These are phyloP conservation scores for Wickerhamiella lipophila DNA, from an alignment of 805 yeast species.

Conservation along the genomic window DNA sequence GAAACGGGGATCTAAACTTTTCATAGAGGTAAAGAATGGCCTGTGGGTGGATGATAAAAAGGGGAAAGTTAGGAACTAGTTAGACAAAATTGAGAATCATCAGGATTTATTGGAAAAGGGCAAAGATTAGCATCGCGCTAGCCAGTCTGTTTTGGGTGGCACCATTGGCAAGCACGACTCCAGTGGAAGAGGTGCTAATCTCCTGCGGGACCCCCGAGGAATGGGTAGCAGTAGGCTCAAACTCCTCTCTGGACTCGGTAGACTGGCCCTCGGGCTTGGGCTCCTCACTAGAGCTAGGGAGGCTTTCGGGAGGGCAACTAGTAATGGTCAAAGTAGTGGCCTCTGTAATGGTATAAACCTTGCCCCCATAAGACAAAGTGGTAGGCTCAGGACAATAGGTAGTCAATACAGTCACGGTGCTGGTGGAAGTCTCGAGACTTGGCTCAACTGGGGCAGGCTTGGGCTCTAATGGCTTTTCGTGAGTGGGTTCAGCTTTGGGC, in stretches of 20 bases:
- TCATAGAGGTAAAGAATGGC: too few species aligned
- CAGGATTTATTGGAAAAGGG: neutral
- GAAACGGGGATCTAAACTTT: too few species aligned
- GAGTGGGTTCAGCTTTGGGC: neutral
- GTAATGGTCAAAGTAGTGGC: constrained; percentile 78
- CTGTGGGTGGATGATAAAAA: too few species aligned
- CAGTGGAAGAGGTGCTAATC: too few species aligned
- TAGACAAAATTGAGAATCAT: neutral
- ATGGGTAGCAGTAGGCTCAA: too few species aligned
- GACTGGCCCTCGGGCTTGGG: neutral
- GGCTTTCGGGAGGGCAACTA: constrained; percentile 40
- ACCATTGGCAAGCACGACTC: constrained; percentile 6
- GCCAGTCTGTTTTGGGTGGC: constrained; percentile 2
- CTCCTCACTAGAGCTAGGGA: constrained; percentile 24
- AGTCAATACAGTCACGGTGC: constrained; percentile 9
- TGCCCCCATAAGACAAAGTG: constrained; percentile 47
- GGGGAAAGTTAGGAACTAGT: neutral
- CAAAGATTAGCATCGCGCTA: neutral
- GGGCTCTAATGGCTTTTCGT: neutral
- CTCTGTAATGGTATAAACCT: constrained; percentile 61
- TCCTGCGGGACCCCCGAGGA: too few species aligned
- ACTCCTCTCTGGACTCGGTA: neutral
- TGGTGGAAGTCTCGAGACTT: neutral
- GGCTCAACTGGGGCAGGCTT: neutral
- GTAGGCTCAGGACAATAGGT: constrained; percentile 57